Percentiles rank a stretch among this genome's conserved stretches.
Evolutionary conservation across 2,329 filamentous ascomycete species (phyloP).

Genomic region (Eutypella sp.): DNA sequence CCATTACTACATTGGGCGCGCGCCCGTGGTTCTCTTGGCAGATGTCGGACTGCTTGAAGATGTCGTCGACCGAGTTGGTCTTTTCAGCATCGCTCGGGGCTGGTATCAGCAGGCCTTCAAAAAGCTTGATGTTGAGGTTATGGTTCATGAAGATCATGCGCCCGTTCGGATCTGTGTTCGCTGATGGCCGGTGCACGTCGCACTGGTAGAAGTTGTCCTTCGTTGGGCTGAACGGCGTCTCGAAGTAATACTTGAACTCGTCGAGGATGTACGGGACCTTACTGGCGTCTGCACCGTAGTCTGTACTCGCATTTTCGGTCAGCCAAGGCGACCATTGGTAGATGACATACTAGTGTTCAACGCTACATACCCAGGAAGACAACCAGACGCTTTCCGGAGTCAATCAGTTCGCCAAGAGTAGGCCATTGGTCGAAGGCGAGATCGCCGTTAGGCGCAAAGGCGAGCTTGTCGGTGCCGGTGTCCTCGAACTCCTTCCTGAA

Average conservation of each 20-base stretch:
- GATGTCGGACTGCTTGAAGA: slow-evolving; percentile 34
- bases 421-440: slow-evolving; percentile 56
- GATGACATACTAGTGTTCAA: no score
- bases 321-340: no score
- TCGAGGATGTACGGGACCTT: slow-evolving; percentile 58
- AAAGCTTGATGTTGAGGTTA: slow-evolving; percentile 27
- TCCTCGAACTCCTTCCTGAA: slow-evolving; percentile 50
- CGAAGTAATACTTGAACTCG: slow-evolving; percentile 64
- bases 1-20: slow-evolving; percentile 33
- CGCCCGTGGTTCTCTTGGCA: slow-evolving; percentile 27
- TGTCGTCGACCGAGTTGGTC: slow-evolving; percentile 44
- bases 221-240: slow-evolving; percentile 65
- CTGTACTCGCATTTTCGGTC: no score
- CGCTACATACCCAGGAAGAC: slow-evolving; percentile 65
- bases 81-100: slow-evolving; percentile 27
- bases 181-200: slow-evolving; percentile 55
- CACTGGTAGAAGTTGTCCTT: slow-evolving; percentile 59
- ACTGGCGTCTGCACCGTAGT: slow-evolving; percentile 49
- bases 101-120: slow-evolving; percentile 33
- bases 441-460: slow-evolving; percentile 44
- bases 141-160: slow-evolving; percentile 44
- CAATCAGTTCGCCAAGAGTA: slow-evolving; percentile 63
- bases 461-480: slow-evolving; percentile 51
- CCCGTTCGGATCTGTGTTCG: slow-evolving; percentile 30
- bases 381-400: slow-evolving; percentile 57